Base-by-base conservation (phyloP, 257 asterid genomes). In the Perilla frutescens region DNA sequence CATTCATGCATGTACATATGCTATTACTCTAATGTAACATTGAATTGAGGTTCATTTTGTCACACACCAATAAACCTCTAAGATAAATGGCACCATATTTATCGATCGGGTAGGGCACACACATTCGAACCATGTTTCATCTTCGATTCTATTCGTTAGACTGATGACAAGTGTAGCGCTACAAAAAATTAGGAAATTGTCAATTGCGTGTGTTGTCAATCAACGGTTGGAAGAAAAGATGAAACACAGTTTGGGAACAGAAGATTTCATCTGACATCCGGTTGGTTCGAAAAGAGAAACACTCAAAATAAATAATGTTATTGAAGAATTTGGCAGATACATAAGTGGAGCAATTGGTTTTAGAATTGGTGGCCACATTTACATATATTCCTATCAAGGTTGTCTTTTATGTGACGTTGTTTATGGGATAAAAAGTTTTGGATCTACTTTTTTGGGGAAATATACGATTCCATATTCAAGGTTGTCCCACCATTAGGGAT, bases 401-500 rank as follows among this genome's bases (percentile, higher is more conserved):
- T 58, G 67, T 20, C 75, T 66, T 59, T 80, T 67, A n/a, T 57
- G 40, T 12, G 13, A 44, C 45, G 62, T 26, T 59, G 43, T 59
- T 61, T 76, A 32, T 40, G 59, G 66, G 73, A 70, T 70, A 40
- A 68, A 14, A 14, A 11, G 39, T n/a, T 60, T 76, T 68, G 80
- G 67, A 57, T 74, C 61, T 64, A 49, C 71, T n/a, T 63, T 74
- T 72, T 73, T 64, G 47, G 45, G 45, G 68, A 70, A 57, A 63
- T 73, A 71, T 43, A 37, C 45, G n/a, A 81, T 68, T 64, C 58
- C 34, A 70, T 63, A 80, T 61, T 68, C 65, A 67, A 50, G 68
- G 76, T 8, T 72, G 79, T 62, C 76, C 79, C 76, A 67, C 78
- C 62, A 66, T 44, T 68, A 67, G 36, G n/a, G n/a, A n/a, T n/a